Evolutionary conservation across 257 asterid genomes (phyloP).

Genomic region (Nicotiana undulata): DNA sequence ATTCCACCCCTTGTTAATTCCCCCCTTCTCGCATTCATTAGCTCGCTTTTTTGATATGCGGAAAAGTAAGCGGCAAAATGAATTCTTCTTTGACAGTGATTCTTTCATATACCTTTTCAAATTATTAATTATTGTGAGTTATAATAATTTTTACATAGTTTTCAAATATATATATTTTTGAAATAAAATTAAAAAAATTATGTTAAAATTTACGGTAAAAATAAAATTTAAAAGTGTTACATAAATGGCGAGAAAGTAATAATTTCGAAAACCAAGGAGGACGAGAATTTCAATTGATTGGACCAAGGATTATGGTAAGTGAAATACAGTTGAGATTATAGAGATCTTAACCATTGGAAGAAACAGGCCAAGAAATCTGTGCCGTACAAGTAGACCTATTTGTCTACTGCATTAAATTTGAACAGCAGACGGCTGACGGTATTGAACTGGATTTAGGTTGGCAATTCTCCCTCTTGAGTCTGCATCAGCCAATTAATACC

Average conservation of each 20-base stretch:
- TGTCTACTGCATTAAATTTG: not conserved
- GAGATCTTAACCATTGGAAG: not conserved
- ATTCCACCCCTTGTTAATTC: not conserved
- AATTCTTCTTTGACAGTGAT: too few species aligned
- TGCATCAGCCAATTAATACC: not conserved
- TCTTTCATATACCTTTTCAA: too few species aligned
- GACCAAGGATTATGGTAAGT: not conserved
- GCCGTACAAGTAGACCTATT: conserved; percentile 1
- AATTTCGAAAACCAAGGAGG: too few species aligned
- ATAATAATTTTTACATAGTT: too few species aligned
- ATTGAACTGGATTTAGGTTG: conserved; percentile 7
- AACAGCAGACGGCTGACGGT: not conserved
- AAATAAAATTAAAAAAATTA: too few species aligned
- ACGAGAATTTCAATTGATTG: not conserved
- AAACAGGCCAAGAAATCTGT: not conserved
- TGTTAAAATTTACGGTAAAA: too few species aligned
- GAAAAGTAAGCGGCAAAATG: not conserved
- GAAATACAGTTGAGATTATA: not conserved
- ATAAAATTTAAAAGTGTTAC: too few species aligned
- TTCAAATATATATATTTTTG: too few species aligned
- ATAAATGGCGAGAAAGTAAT: too few species aligned
- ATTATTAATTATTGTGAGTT: too few species aligned
- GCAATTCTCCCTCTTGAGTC: not conserved
- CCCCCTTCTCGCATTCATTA: not conserved
- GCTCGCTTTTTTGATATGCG: not conserved